Evolutionary conservation across 2,329 filamentous ascomycete genomes (phyloP).

Genomic region (Lasiodiplodia theobromae): DNA sequence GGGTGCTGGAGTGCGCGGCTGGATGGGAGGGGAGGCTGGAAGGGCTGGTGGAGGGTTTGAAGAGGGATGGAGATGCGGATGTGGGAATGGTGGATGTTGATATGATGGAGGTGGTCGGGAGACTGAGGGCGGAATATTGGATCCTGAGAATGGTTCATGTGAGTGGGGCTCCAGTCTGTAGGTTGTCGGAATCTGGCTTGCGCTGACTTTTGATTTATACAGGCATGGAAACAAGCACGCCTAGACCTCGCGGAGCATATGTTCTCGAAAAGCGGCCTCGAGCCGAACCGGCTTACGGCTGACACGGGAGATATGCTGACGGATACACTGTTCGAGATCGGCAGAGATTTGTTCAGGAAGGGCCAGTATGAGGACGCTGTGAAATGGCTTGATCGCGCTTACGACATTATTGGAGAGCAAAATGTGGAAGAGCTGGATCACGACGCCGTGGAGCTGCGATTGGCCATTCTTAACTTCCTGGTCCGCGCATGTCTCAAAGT

Average conservation of each 20-base stretch:
- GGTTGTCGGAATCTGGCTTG: no score
- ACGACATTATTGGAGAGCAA: constrained; percentile 64
- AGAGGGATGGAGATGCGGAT: constrained; percentile 31
- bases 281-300: constrained; percentile 44
- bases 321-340: constrained; percentile 76
- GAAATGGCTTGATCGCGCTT: constrained; percentile 77
- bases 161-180: constrained; percentile 36
- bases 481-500: constrained; percentile 63
- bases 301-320: constrained; percentile 66
- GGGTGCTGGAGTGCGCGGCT: constrained; percentile 69
- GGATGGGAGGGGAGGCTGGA: constrained; percentile 51
- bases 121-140: constrained; percentile 68
- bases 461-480: constrained; percentile 70
- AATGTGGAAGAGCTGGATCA: constrained; percentile 63
- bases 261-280: constrained; percentile 67
- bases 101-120: constrained; percentile 40
- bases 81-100: constrained; percentile 29
- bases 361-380: constrained; percentile 63
- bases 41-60: constrained; percentile 10
- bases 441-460: constrained; percentile 68
- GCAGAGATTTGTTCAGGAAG: constrained; percentile 63
- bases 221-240: constrained; percentile 78
- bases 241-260: constrained; percentile 81
- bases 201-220: constrained; percentile 24
- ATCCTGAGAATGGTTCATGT: constrained; percentile 73